Percentiles rank a stretch among this genome's conserved stretches.
Evolutionary conservation across 148 eudicot genomes (phyloP).

Genomic region (Silene latifolia): DNA sequence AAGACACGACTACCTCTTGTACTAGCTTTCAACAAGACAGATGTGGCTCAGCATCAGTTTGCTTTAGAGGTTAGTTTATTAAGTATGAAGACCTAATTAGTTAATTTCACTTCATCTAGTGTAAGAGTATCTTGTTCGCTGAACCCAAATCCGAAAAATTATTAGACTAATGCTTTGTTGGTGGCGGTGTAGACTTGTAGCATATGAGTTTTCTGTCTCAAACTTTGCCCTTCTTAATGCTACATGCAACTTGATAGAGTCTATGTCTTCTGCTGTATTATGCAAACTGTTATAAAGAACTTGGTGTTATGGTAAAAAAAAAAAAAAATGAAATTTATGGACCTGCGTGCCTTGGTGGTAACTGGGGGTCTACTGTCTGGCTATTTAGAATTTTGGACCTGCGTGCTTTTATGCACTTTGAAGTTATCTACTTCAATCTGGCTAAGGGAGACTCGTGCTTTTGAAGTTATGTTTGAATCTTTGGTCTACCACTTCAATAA

Average conservation of each 20-base stretch:
- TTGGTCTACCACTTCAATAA: too few species aligned
- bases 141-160: not conserved
- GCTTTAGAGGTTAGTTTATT: conserved; percentile 74
- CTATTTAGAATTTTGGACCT: too few species aligned
- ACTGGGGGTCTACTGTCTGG: not conserved
- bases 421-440: too few species aligned
- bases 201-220: not conserved
- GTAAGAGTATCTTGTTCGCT: not conserved
- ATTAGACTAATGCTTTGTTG: not conserved
- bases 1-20: conserved; percentile 86
- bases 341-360: not conserved
- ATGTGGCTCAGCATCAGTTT: conserved; percentile 88
- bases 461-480: too few species aligned
- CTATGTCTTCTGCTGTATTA: not conserved
- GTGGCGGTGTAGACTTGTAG: not conserved
- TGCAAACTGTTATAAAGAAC: not conserved
- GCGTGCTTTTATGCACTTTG: too few species aligned
- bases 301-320: not conserved
- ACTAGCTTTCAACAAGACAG: conserved; percentile 92
- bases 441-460: too few species aligned
- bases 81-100: not conserved
- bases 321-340: not conserved
- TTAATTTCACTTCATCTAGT: not conserved
- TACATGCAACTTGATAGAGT: not conserved
- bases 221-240: not conserved